Conservation (phyloP, 805 yeast species). For the Kazachstania martiniae region DNA sequence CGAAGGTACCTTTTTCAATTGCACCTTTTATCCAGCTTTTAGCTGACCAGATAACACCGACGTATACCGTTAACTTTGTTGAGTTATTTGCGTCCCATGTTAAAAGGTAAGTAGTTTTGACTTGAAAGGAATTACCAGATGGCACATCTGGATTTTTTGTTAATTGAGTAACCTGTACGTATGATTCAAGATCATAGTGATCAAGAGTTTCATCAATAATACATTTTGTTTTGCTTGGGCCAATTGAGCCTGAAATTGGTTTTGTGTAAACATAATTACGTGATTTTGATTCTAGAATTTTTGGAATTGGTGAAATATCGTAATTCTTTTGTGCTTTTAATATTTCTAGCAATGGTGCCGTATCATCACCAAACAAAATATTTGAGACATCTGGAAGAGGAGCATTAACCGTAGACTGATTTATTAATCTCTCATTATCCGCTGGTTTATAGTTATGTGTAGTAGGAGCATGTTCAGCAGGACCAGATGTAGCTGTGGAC, state of each 20-base stretch:
- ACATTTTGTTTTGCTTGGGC: constrained; percentile 69
- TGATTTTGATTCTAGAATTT: constrained; percentile 25
- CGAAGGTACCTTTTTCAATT: constrained; percentile 62
- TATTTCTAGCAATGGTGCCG: constrained; percentile 33
- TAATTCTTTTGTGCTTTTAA: constrained; percentile 54
- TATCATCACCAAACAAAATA: constrained; percentile 54
- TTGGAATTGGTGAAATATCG: constrained; percentile 42
- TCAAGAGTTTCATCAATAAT: constrained; percentile 49
- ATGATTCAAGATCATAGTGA: constrained; percentile 37
- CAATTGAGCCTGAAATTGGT: constrained; percentile 58
- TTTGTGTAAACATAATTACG: constrained; percentile 50
- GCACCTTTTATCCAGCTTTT: constrained; percentile 72
- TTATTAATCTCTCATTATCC: constrained; percentile 43
- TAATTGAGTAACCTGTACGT: constrained; percentile 40
- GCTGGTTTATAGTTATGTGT: constrained; percentile 32
- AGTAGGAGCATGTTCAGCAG: constrained; percentile 41
- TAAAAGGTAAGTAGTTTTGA: constrained; percentile 44
- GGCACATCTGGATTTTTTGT: constrained; percentile 80
- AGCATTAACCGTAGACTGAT: constrained; percentile 43
- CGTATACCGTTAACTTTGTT: constrained; percentile 43
- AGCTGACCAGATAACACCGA: constrained; percentile 58
- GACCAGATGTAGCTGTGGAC: constrained; percentile 20
- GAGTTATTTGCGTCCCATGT: constrained; percentile 53
- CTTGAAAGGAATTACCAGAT: constrained; percentile 57
- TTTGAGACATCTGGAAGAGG: constrained; percentile 55